phyloP scores from a whole-genome alignment of 2,329 filamentous ascomycete species.

The Fonsecaea pugnacius region DNA sequence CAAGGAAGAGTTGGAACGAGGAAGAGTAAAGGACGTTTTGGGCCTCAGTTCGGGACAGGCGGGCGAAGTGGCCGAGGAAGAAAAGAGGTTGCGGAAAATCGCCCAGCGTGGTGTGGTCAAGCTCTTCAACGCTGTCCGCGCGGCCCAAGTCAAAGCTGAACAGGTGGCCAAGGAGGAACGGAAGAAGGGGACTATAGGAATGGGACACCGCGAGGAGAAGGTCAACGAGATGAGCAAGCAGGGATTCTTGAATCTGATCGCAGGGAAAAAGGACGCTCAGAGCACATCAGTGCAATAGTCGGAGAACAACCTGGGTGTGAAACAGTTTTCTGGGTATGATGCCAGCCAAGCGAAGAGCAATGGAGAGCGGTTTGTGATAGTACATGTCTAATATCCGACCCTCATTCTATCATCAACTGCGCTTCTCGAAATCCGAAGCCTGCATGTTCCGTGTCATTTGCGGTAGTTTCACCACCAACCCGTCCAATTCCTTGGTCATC shows the following conservation, averaged over 20 bases:
- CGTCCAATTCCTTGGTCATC: slow-evolving; percentile 90
- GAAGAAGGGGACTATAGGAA: slow-evolving; percentile 76
- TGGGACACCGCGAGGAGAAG: slow-evolving; percentile 79
- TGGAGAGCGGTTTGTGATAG: slow-evolving; percentile 23
- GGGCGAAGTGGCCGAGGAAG: slow-evolving; percentile 66
- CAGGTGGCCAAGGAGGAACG: slow-evolving; percentile 69
- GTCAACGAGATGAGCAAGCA: slow-evolving; percentile 96
- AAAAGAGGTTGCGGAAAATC: slow-evolving; percentile 80
- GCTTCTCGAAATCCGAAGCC: slow-evolving; percentile 77
- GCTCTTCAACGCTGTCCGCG: slow-evolving; percentile 92
- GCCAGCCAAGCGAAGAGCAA: slow-evolving; percentile 23
- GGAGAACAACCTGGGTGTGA: not conserved
- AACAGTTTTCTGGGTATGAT: not conserved
- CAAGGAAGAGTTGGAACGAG: slow-evolving; percentile 78
- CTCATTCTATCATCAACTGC: slow-evolving; percentile 14
- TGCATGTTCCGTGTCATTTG: slow-evolving; percentile 96
- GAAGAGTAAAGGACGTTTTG: slow-evolving; percentile 84
- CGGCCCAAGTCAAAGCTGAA: slow-evolving; percentile 87
- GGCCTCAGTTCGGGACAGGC: slow-evolving; percentile 61
- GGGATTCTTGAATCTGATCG: slow-evolving; percentile 90
- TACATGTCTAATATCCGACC: slow-evolving; percentile 23
- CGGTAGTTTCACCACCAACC: slow-evolving; percentile 80
- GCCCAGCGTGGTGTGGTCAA: slow-evolving; percentile 93
- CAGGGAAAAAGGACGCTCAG: slow-evolving; percentile 51
- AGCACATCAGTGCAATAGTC: not conserved